phyloP scores from a whole-genome alignment of 2,329 filamentous ascomycete genomes.

The Colletotrichum sp. region DNA sequence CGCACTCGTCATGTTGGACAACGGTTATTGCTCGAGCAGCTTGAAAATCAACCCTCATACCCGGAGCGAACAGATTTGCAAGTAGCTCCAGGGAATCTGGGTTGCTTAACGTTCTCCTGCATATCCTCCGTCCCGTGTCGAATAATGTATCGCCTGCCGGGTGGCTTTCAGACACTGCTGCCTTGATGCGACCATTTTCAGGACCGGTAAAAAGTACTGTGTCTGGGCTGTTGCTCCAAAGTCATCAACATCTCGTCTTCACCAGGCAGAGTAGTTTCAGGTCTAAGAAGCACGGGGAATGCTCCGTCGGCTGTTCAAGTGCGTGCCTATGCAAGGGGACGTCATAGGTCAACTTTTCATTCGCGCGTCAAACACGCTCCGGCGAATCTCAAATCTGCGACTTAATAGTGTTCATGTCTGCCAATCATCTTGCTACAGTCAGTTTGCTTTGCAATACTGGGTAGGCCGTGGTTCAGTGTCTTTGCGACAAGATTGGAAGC shows the following conservation, averaged over 20 bases:
- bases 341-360: not conserved
- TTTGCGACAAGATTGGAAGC: not conserved
- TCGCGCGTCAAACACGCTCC: not conserved
- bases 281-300: not conserved
- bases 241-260: no score
- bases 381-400: not conserved
- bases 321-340: no score
- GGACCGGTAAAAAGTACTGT: no score
- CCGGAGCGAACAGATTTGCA: not conserved
- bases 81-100: not conserved
- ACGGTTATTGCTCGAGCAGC: not conserved
- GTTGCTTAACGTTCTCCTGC: not conserved
- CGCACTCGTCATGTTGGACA: not conserved
- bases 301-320: no score
- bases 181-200: no score
- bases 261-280: not conserved
- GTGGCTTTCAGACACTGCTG: not conserved
- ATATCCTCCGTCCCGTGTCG: not conserved
- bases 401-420: not conserved
- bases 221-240: no score
- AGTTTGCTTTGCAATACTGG: not conserved
- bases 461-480: not conserved
- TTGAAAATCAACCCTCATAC: not conserved
- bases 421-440: not conserved
- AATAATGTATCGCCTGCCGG: not conserved